A percentile compares a stretch with the other conserved stretches of the same genome.
Conservation (phyloP, 768 basidiomycete genomes). For the Leccinum obscurum region DNA sequence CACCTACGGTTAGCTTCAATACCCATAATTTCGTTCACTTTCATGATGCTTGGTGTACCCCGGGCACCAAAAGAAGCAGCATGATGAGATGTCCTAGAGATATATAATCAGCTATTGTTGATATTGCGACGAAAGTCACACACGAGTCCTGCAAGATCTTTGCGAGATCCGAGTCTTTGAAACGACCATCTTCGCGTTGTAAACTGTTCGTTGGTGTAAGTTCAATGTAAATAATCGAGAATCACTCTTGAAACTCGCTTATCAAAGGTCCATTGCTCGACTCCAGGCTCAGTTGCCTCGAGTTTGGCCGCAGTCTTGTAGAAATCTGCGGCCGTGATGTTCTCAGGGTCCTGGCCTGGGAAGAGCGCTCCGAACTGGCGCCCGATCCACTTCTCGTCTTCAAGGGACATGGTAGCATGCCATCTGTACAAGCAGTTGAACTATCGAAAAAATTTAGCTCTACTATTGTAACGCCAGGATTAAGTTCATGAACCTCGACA, state of each 20-base stretch:
- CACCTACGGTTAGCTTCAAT: slow-evolving; percentile 74
- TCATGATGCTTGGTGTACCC: slow-evolving; percentile 74
- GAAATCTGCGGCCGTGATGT: slow-evolving; percentile 52
- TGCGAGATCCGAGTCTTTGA: slow-evolving; percentile 73
- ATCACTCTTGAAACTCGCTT: slow-evolving; percentile 37
- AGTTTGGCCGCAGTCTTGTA: slow-evolving; percentile 42
- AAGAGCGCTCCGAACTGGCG: slow-evolving; percentile 53
- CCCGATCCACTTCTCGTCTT: slow-evolving; percentile 71
- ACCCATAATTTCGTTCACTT: slow-evolving; percentile 80
- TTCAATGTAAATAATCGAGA: slow-evolving; percentile 1
- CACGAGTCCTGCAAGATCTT: slow-evolving; percentile 66
- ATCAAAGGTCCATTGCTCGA: slow-evolving; percentile 68
- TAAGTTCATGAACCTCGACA: slow-evolving; percentile 57
- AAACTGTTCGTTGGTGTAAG: slow-evolving; percentile 41
- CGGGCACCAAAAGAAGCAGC: slow-evolving; percentile 77
- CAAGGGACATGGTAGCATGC: slow-evolving; percentile 77
- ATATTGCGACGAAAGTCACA: slow-evolving; percentile 25
- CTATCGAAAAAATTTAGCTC: slow-evolving; percentile 33
- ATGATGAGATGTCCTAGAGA: slow-evolving; percentile 61
- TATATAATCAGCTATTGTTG: background rate
- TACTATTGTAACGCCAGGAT: background rate
- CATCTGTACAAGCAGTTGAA: slow-evolving; percentile 86
- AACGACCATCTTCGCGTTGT: slow-evolving; percentile 58
- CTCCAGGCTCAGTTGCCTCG: slow-evolving; percentile 42
- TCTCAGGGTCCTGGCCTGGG: slow-evolving; percentile 48